Percentiles rank a stretch among this genome's conserved stretches.
phyloP scores from a whole-genome alignment of 1,284 basidiomycete species.

The Paramarasmius palmivorus region DNA sequence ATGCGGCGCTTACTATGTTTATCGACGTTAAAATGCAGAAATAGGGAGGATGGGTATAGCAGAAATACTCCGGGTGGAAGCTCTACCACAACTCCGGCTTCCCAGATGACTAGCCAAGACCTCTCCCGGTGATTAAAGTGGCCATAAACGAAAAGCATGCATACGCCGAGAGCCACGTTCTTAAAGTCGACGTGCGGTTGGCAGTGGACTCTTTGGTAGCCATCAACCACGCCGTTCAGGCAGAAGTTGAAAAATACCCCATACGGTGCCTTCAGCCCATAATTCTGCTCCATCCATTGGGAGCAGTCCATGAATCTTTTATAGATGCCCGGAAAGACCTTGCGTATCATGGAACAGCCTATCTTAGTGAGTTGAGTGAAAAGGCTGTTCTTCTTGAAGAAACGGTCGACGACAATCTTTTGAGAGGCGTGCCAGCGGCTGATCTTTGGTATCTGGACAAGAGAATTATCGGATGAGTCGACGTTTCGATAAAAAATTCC shows the following conservation, averaged over 20 bases:
- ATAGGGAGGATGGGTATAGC: constrained; percentile 28
- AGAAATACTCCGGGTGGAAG: constrained; percentile 27
- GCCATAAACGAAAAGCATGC: constrained; percentile 10
- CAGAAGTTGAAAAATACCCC: constrained; percentile 14
- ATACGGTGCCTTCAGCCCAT: constrained; percentile 10
- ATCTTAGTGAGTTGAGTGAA: background rate
- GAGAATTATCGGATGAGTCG: no score
- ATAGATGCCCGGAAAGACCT: background rate
- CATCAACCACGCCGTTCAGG: constrained; percentile 4
- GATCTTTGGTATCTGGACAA: background rate
- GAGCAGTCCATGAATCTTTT: background rate
- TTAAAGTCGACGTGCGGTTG: constrained; percentile 12
- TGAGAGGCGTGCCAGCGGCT: background rate
- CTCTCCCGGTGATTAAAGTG: constrained; percentile 22
- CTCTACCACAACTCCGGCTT: constrained; percentile 27
- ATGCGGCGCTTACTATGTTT: constrained; percentile 19
- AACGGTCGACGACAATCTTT: background rate
- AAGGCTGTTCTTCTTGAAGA: background rate
- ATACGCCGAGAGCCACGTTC: constrained; percentile 11
- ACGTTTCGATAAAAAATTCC: no score
- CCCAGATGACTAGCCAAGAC: constrained; percentile 31
- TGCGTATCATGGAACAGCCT: background rate
- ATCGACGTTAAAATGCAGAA: constrained; percentile 33
- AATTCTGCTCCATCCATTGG: background rate
- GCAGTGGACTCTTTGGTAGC: constrained; percentile 3